Base-by-base conservation (phyloP, 805 yeast genomes). In the Sporopachydermia lactativora region DNA sequence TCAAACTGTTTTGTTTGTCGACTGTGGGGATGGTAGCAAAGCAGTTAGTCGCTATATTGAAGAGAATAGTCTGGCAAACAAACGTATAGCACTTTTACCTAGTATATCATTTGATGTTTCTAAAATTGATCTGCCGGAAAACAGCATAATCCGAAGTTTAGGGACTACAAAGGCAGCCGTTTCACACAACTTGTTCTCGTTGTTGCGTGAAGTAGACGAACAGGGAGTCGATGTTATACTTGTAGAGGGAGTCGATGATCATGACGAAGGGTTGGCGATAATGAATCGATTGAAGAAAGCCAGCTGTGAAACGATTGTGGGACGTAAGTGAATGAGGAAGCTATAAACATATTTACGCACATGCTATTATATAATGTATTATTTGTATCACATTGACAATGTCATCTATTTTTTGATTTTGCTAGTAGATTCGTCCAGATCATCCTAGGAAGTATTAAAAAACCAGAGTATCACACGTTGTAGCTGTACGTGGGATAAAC, bases 251-350 rank as follows among this genome's bases (percentile, higher is more conserved):
- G 73, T 86, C 4, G 73, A 65, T 18, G 86, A 81, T 47, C 60
- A 65, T 1, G 70, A 79, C 41, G 92, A 86, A 53, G 98, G 98
- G 0, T 65, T 88, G 42, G 98, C 98, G 0, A 80, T 92, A 31
- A 89, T 92, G 96, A 92, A 92, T 56, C 63, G 98, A 49, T 63
- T 89, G 19, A 66, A 70, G 28, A 88, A 88, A 56, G 96, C 96
- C 3, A 94, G 96, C 0, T 60, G 71, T 4, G 71, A 67, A 39
- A 64, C 64, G 11, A 55, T 70, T 17, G 31, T 8, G 13, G 31
- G 31, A 24, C n/a, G n/a, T n/a, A n/a, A n/a, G n/a, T n/a, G n/a
- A n/a, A n/a, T n/a, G n/a, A n/a, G n/a, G n/a, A n/a, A n/a, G n/a
- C n/a, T n/a, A n/a, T n/a, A n/a, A n/a, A n/a, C n/a, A n/a, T n/a